Evolutionary conservation across 2,329 filamentous ascomycete genomes (phyloP).

Genomic region (Tolypocladium tropicale): DNA sequence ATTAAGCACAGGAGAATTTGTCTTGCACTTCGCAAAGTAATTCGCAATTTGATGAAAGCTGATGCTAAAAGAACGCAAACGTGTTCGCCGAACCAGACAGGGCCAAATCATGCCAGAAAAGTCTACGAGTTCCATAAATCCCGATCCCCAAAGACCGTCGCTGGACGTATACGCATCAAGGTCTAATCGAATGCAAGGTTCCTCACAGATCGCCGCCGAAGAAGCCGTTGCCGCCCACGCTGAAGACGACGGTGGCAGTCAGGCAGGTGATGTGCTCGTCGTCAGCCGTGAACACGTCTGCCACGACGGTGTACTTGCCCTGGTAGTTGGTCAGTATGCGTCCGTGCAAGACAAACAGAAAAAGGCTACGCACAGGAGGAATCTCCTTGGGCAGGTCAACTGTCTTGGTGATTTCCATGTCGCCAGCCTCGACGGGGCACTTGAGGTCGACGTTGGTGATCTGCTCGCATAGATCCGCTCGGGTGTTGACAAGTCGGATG

Average conservation of each 20-base stretch:
- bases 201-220: slow-evolving; percentile 31
- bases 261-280: slow-evolving; percentile 76
- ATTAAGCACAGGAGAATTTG: background rate
- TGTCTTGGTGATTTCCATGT: slow-evolving; percentile 63
- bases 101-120: background rate
- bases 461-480: slow-evolving; percentile 80
- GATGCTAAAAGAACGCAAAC: background rate
- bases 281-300: slow-evolving; percentile 71
- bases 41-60: background rate
- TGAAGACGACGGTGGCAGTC: slow-evolving; percentile 60
- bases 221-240: slow-evolving; percentile 20
- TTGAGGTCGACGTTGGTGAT: slow-evolving; percentile 77
- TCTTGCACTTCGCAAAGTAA: background rate
- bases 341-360: background rate
- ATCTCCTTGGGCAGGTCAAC: slow-evolving; percentile 81
- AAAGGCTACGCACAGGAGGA: slow-evolving; percentile 59
- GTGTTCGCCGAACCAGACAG: background rate
- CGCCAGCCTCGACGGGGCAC: slow-evolving; percentile 78
- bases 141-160: background rate
- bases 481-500: slow-evolving; percentile 76
- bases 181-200: background rate
- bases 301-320: slow-evolving; percentile 84
- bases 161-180: background rate
- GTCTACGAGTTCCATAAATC: background rate
- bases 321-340: slow-evolving; percentile 24